Evolutionary conservation across 148 eudicot genomes (phyloP).

Genomic region (Heliosperma pusillum): DNA sequence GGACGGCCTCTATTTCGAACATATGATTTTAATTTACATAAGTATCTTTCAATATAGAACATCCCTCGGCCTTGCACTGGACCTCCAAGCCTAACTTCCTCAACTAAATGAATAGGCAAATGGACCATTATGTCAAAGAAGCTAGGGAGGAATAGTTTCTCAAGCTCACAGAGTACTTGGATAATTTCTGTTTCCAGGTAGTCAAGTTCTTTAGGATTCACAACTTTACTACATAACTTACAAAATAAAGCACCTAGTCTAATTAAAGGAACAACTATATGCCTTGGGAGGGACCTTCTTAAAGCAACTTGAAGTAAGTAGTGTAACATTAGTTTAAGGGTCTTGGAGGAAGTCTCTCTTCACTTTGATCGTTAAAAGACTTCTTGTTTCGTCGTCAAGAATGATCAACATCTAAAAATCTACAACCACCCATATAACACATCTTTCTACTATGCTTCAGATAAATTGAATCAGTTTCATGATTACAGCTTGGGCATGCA

Average conservation of each 20-base stretch:
- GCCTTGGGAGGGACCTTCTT: too few species aligned
- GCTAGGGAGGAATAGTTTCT: background rate
- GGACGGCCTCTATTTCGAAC: constrained; percentile 6
- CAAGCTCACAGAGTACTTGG: constrained; percentile 2
- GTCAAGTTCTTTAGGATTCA: constrained; percentile 2
- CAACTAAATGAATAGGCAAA: background rate
- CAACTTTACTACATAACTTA: background rate
- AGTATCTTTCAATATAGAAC: constrained; percentile 10
- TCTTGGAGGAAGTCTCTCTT: background rate
- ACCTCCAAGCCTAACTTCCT: constrained; percentile 13
- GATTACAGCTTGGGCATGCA: too few species aligned
- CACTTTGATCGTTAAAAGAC: background rate
- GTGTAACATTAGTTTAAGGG: background rate
- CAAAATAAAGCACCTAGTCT: constrained; percentile 4
- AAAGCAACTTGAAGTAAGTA: background rate
- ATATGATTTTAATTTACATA: constrained; percentile 5
- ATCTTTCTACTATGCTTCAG: background rate
- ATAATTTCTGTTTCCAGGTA: background rate
- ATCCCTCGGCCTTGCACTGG: background rate
- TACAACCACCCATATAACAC: background rate
- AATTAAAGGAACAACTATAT: constrained; percentile 7
- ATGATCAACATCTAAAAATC: too few species aligned
- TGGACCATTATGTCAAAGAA: constrained; percentile 15
- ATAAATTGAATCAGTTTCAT: too few species aligned
- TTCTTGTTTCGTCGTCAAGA: too few species aligned